phyloP scores from a whole-genome alignment of 1,284 basidiomycete genomes.

The Trichosporon sp. region DNA sequence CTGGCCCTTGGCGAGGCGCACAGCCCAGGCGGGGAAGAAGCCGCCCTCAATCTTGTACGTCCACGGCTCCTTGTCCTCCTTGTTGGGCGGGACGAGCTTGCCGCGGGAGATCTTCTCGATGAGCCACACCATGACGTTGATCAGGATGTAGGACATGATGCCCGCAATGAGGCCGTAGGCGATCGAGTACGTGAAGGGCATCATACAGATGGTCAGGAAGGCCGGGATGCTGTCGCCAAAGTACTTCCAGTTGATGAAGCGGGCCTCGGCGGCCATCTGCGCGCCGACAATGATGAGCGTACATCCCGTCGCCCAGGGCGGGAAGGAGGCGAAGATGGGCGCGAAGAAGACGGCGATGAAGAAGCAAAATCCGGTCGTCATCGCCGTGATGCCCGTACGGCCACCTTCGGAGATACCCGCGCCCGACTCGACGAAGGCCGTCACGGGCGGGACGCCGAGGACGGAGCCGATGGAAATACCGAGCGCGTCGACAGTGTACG shows the following conservation, averaged over 20 bases:
- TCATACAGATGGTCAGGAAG: constrained; percentile 75
- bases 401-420: constrained; percentile 70
- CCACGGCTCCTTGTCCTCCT: constrained; percentile 34
- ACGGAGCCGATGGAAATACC: constrained; percentile 57
- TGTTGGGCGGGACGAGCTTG: constrained; percentile 28
- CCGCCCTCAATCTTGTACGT: constrained; percentile 34
- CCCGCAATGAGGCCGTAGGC: constrained; percentile 36
- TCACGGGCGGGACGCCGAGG: constrained; percentile 83
- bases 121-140: constrained; percentile 30
- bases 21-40: constrained; percentile 31
- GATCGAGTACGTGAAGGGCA: constrained; percentile 65
- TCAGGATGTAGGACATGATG: constrained; percentile 31
- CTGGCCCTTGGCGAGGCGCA: constrained; percentile 26
- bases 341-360: constrained; percentile 86
- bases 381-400: constrained; percentile 80
- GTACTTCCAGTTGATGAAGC: constrained; percentile 87
- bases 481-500: constrained; percentile 67
- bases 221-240: constrained; percentile 82
- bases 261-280: constrained; percentile 83
- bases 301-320: constrained; percentile 83
- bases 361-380: constrained; percentile 75
- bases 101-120: constrained; percentile 28
- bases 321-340: constrained; percentile 85
- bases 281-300: constrained; percentile 84
- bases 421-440: constrained; percentile 68